Evolutionary conservation across 2,329 filamentous ascomycete genomes (phyloP), one percentile per base, ranked within the genome.

Genomic region (Aspergillus ochraceus): DNA sequence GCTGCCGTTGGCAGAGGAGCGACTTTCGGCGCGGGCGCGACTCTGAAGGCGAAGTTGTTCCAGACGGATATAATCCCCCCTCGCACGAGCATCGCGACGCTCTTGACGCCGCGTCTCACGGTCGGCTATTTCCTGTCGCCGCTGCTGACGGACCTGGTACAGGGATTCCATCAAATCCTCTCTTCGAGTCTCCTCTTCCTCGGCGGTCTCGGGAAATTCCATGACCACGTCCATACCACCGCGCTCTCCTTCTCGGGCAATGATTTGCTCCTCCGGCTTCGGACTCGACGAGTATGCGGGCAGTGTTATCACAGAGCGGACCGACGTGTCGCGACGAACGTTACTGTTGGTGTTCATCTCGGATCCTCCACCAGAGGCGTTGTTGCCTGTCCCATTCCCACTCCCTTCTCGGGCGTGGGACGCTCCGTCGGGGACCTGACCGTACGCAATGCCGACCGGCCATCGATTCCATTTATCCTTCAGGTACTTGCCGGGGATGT

Each of bases 271-370:
- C 50, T 86, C 88, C 20, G 90, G 88, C 53, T 86, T 83, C 0
- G 92, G 86, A 29, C 86, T 86, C 17, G 83, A 84, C 2, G 90
- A 88, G 74, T 99, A 99, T 0, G 90, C 85, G 0, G 95, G 95
- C 2, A 99, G 79, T 0, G 95, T 98, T 84, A 97, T 95, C 58
- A 98, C 88, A n/a, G 92, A 96, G 57, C 94, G 88, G 50, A 98
- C 83, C 9, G 91, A 96, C 1, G 91, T 92, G 68, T 94, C 90
- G 32, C 94, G 86, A 71, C 94, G 90, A 12, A 97, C 86, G 73
- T 77, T 60, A 19, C 62, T 60, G 50, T 65, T 68, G 39, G 59
- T 62, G 24, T 64, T 66, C 66, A 70, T 73, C 55, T 72, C 73
- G 57, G 66, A 70, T 66, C 59, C 68, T 64, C 66, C 59, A 39